These are phyloP conservation scores for Stropharia rugosoannulata DNA, from an alignment of 768 basidiomycete species.

Conservation along the genomic window DNA sequence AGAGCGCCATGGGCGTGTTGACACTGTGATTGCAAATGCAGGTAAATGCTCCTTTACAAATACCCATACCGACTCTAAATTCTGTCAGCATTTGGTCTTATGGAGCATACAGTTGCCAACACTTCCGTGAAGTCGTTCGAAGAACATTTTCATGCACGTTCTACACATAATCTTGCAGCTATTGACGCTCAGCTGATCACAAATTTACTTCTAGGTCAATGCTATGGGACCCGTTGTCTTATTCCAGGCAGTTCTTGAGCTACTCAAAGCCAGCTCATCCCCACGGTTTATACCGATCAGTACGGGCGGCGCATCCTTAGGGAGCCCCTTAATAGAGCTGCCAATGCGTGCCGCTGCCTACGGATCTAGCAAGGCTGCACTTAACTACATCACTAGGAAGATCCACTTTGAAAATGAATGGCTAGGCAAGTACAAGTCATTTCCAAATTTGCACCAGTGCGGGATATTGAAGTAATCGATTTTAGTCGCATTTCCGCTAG, in stretches of 20 bases:
- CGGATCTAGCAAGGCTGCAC: constrained; percentile 3
- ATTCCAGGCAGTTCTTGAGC: background rate
- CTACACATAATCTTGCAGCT: too few species aligned
- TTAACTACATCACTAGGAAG: constrained; percentile 8
- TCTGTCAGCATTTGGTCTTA: background rate
- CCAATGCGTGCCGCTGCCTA: background rate
- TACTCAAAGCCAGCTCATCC: background rate
- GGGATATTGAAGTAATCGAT: background rate
- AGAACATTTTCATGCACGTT: background rate
- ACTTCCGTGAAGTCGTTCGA: background rate
- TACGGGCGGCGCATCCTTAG: background rate
- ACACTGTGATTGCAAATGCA: background rate
- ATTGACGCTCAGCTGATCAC: too few species aligned
- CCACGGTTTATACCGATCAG: background rate
- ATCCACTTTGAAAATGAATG: constrained; percentile 15
- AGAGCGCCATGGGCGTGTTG: background rate
- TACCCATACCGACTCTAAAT: background rate
- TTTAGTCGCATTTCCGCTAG: background rate
- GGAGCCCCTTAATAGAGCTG: background rate
- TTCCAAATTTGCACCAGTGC: background rate
- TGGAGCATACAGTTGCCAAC: background rate
- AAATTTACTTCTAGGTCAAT: background rate
- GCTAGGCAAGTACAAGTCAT: background rate
- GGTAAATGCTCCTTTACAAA: background rate
- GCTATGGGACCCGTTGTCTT: background rate